Evolutionary conservation across 2,329 filamentous ascomycete genomes (phyloP), one percentile per base, ranked within the genome.

Genomic region (Mycosphaerelloides madeirae): DNA sequence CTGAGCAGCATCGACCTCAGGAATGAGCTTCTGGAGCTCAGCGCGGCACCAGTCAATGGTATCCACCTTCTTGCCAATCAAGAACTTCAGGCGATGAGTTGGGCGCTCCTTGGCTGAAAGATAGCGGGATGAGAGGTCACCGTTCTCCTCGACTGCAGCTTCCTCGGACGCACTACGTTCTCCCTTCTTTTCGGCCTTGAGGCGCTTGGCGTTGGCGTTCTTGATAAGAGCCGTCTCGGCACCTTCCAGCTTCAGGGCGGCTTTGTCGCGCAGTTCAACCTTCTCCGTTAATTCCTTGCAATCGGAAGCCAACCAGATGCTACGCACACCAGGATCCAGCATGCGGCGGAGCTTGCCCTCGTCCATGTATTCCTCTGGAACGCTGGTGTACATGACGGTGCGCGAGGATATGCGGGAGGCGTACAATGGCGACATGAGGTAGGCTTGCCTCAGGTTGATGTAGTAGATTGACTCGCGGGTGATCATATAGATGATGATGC

Each of bases 391-490:
- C 11, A 98, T 80, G 1, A 97, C 85, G 1, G 90, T 96, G 42
- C 88, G 82, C 2, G 90, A 91, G 2, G 91, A 96, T 35, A 96
- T 81, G 45, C 90, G 85, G 59, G 83, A 84, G 41, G 88, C 79
- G 64, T 94, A 94, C 37, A 86, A 74, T 9, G 89, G 88, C 9
- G 88, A 90, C 43, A 94, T 78, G 31, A 94, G 79, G 68, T 94
- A 96, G 0, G 91, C 91, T 68, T 97, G 91, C 52, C 90, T 85
- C 40, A 97, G 70, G 60, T 94, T 95, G 72, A 96, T 85, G 68
- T 87, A 95, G 76, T 84, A 95, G 57, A 97, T 85, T 62, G 81
- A 83, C 67, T 97, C 91, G 46, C 91, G 80, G 44, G 89, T 85
- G 51, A 97, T 80, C 60, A 87, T 83, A 68, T 87, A 93, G 65